phyloP scores from a whole-genome alignment of 78 protist species.

The Corallochytrium limacisporum region DNA sequence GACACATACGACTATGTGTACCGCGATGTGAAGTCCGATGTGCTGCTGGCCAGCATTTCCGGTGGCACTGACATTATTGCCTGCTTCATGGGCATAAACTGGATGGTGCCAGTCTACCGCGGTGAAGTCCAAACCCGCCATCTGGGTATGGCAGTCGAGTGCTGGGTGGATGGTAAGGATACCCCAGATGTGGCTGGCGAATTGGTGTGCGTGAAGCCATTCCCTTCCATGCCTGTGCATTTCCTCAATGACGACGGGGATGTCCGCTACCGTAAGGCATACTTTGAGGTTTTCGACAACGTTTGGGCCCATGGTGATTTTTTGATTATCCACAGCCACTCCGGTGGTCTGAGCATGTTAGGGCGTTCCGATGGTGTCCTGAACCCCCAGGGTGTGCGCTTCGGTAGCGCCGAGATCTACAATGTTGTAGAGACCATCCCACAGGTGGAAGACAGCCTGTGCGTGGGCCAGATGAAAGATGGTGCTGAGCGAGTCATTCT shows the following conservation, averaged over 20 bases:
- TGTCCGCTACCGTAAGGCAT: slow-evolving; percentile 7
- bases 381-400: slow-evolving; percentile 21
- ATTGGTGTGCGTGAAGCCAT: slow-evolving; percentile 27
- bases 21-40: background rate
- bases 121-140: slow-evolving; percentile 16
- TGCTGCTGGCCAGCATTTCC: slow-evolving; percentile 18
- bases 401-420: slow-evolving; percentile 26
- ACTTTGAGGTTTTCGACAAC: background rate
- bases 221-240: slow-evolving; percentile 24
- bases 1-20: slow-evolving; percentile 31
- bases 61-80: slow-evolving; percentile 30
- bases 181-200: slow-evolving; percentile 15
- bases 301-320: slow-evolving; percentile 43
- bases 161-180: background rate
- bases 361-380: slow-evolving; percentile 25
- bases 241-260: slow-evolving; percentile 18
- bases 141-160: slow-evolving; percentile 19
- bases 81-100: slow-evolving; percentile 11
- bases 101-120: slow-evolving; percentile 8
- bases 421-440: background rate
- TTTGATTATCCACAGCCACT: background rate
- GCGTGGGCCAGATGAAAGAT: slow-evolving; percentile 16
- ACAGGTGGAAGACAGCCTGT: slow-evolving; percentile 6
- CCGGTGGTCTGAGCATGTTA: slow-evolving; percentile 20
- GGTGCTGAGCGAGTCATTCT: slow-evolving; percentile 22